These are phyloP conservation scores for Solanum sejunctum DNA, from an alignment of 257 asterid genomes.

Conservation along the genomic window DNA sequence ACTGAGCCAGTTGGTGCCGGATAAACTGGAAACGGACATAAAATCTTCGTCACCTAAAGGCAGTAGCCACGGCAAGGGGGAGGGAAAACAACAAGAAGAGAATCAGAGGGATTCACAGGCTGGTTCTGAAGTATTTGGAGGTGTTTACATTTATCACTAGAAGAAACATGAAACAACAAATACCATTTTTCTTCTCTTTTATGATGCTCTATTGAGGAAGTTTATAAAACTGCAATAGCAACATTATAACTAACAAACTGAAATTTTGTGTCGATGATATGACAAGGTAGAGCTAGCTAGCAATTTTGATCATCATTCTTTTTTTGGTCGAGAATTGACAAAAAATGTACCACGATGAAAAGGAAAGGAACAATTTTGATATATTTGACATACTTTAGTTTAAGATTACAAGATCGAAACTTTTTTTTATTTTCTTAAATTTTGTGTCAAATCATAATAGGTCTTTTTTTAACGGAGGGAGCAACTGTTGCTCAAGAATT, in stretches of 20 bases:
- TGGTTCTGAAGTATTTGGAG: constrained; percentile 4
- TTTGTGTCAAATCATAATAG: too few species aligned
- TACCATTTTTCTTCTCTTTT: not conserved
- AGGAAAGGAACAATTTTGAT: not conserved
- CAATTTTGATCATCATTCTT: not conserved
- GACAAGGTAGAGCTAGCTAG: not conserved
- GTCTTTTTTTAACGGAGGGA: too few species aligned
- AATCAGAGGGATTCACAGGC: not conserved
- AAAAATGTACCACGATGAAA: not conserved
- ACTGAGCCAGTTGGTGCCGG: constrained; percentile 17
- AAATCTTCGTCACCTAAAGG: not conserved
- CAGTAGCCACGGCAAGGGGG: not conserved
- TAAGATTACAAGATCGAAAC: too few species aligned
- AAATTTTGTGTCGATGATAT: not conserved
- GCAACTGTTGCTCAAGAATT: too few species aligned
- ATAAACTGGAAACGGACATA: not conserved
- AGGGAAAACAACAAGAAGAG: not conserved
- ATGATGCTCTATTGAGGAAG: too few species aligned
- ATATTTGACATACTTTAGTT: too few species aligned
- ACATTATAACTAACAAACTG: not conserved
- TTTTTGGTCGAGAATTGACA: not conserved
- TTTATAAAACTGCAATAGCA: not conserved
- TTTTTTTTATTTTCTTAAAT: too few species aligned
- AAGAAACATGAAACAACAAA: not conserved
- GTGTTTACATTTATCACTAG: not conserved